phyloP scores from a whole-genome alignment of 1,139 yeast species.

The Geotrichum restrictum region DNA sequence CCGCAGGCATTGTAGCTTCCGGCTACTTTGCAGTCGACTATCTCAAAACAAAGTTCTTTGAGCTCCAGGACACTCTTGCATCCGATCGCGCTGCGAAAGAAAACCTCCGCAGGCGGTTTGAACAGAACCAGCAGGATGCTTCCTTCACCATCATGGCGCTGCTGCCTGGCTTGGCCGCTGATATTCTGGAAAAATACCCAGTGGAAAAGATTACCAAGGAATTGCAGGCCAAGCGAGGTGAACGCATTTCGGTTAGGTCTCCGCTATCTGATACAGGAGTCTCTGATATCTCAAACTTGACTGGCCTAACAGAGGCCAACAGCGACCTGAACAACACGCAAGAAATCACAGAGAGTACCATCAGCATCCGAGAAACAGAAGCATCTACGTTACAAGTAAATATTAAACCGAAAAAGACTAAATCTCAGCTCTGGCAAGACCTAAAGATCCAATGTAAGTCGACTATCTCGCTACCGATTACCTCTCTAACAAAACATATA shows the following conservation, averaged over 20 bases:
- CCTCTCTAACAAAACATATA: not conserved
- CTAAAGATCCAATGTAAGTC: conserved; percentile 53
- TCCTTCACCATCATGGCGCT: conserved; percentile 78
- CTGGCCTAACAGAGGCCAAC: conserved; percentile 30
- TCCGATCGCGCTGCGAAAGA: conserved; percentile 78
- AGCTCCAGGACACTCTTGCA: conserved; percentile 62
- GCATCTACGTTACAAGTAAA: conserved; percentile 17
- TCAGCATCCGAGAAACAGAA: conserved; percentile 4
- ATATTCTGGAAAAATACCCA: conserved; percentile 59
- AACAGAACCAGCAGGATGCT: conserved; percentile 91
- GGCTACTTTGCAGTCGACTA: conserved; percentile 58
- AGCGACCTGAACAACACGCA: not conserved
- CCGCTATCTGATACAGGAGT: conserved; percentile 21
- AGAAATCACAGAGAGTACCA: conserved; percentile 10
- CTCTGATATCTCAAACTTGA: conserved; percentile 35
- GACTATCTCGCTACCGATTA: conserved; percentile 25
- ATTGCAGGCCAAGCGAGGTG: conserved; percentile 56
- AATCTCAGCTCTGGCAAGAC: conserved; percentile 79
- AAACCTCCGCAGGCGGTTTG: conserved; percentile 52
- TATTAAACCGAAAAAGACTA: conserved; percentile 42
- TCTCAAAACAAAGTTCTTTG: conserved; percentile 56
- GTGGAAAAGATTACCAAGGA: conserved; percentile 73
- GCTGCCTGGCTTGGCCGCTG: conserved; percentile 69
- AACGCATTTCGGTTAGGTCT: conserved; percentile 26
- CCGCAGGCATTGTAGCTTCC: conserved; percentile 57